Evolutionary conservation across 2,329 filamentous ascomycete genomes (phyloP).

Genomic region (Dryadomyces sulphureus): DNA sequence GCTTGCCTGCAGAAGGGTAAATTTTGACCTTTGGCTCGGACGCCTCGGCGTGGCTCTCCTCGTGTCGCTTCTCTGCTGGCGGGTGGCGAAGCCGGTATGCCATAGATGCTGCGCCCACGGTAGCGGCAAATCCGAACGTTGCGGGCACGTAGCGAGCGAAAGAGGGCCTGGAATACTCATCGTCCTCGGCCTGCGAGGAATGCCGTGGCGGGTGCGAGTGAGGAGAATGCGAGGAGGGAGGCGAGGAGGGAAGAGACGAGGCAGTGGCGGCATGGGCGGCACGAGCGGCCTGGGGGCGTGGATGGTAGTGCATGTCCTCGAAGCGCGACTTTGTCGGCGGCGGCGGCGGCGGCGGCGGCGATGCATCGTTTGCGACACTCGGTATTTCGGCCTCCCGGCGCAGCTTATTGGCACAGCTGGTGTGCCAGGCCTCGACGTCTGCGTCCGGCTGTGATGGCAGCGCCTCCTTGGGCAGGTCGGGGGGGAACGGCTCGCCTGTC

Average conservation of each 20-base stretch:
- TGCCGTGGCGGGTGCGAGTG: background rate
- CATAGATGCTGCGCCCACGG: slow-evolving; percentile 13
- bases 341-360: too few species aligned
- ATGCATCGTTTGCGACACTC: slow-evolving; percentile 20
- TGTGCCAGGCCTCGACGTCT: slow-evolving; percentile 79
- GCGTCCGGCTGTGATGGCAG: slow-evolving; percentile 61
- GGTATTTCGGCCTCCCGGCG: slow-evolving; percentile 40
- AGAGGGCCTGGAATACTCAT: slow-evolving; percentile 26
- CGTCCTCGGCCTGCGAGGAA: slow-evolving; percentile 12
- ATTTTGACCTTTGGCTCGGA: slow-evolving; percentile 8
- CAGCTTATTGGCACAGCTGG: slow-evolving; percentile 56
- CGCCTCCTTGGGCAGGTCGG: slow-evolving; percentile 40
- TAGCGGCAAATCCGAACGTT: slow-evolving; percentile 4
- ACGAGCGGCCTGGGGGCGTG: slow-evolving; percentile 14
- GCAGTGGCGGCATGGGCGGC: slow-evolving; percentile 3
- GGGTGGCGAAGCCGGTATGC: slow-evolving; percentile 18
- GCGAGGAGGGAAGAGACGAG: background rate
- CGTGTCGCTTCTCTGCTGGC: slow-evolving; percentile 21
- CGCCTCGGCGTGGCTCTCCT: slow-evolving; percentile 18
- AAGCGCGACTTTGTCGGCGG: slow-evolving; percentile 11
- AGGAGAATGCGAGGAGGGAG: background rate
- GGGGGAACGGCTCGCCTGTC: slow-evolving; percentile 54
- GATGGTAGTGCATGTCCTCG: slow-evolving; percentile 16
- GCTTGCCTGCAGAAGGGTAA: slow-evolving; percentile 7
- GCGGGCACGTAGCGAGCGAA: slow-evolving; percentile 20